These are phyloP conservation scores for Rhizopogon vesiculosus DNA, from an alignment of 768 basidiomycete species.

Conservation along the genomic window DNA sequence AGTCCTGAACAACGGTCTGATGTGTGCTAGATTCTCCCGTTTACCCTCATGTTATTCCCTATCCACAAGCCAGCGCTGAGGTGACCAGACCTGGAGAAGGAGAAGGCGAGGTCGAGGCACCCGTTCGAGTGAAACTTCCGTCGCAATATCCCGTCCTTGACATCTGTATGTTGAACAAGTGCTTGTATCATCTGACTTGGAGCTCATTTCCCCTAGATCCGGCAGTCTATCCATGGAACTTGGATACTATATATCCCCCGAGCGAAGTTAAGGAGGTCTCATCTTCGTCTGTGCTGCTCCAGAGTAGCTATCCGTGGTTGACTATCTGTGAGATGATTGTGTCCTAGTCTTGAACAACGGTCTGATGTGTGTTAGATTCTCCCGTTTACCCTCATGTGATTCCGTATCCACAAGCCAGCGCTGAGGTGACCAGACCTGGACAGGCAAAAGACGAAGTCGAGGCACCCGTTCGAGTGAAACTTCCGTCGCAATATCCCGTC, in stretches of 20 bases:
- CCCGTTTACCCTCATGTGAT: constrained; percentile 18
- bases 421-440: constrained; percentile 3
- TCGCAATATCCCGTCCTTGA: constrained; percentile 22
- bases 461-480: constrained; percentile 6
- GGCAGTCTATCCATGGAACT: constrained; percentile 24
- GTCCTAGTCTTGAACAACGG: not conserved
- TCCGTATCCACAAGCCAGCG: constrained; percentile 9
- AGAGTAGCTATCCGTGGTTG: constrained; percentile 30
- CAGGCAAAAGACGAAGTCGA: not conserved
- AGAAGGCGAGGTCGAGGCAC: not conserved
- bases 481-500: constrained; percentile 13
- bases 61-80: constrained; percentile 8
- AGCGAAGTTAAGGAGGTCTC: not conserved
- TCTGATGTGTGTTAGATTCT: constrained; percentile 14
- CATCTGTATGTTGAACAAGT: constrained; percentile 25
- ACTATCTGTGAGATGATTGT: constrained; percentile 28
- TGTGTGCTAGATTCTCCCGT: constrained; percentile 14
- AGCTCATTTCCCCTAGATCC: constrained; percentile 7
- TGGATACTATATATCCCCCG: constrained; percentile 19
- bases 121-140: constrained; percentile 10
- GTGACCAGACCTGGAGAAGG: not conserved
- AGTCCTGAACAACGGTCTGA: constrained; percentile 1
- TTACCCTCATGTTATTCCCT: constrained; percentile 17
- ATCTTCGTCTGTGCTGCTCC: constrained; percentile 7
- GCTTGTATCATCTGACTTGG: not conserved